phyloP scores from a whole-genome alignment of 345 rosid species.

The Gossypium rotundifolium region DNA sequence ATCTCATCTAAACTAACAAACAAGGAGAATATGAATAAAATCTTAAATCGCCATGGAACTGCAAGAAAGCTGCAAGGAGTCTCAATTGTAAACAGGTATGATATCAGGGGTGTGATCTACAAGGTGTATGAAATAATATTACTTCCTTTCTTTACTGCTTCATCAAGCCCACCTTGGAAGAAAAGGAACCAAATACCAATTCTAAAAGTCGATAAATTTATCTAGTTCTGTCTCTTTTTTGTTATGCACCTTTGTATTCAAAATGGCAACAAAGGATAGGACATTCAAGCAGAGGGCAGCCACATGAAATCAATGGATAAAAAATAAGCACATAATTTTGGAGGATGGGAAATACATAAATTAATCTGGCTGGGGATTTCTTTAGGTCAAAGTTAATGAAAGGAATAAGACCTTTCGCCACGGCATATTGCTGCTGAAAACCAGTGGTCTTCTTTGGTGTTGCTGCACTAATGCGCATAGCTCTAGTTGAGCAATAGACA shows the following conservation, averaged over 20 bases:
- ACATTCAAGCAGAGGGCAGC: conserved; percentile 2
- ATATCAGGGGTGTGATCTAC: background rate
- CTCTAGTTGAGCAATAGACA: conserved; percentile 79
- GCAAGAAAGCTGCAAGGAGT: too few relatives aligned
- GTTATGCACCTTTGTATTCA: background rate
- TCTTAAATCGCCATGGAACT: too few relatives aligned
- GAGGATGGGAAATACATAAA: background rate
- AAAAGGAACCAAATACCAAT: too few relatives aligned
- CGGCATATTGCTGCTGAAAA: conserved; percentile 58
- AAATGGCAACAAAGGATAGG: background rate
- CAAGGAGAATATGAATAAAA: too few relatives aligned
- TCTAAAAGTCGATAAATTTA: background rate
- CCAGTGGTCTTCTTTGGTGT: conserved; percentile 71
- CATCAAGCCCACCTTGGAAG: background rate
- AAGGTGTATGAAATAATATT: background rate
- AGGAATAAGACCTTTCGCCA: conserved; percentile 41
- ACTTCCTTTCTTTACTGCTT: background rate
- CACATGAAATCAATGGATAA: background rate
- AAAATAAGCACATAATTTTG: background rate
- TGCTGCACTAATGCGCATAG: conserved; percentile 91
- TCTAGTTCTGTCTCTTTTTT: background rate
- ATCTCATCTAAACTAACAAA: too few relatives aligned
- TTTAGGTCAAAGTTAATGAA: background rate
- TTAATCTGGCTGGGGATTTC: background rate
- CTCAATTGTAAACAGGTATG: background rate